Percentiles rank a stretch among this genome's conserved stretches.
Conservation (phyloP, 495 filamentous ascomycete species). For the Hapsidospora chrysogenum region DNA sequence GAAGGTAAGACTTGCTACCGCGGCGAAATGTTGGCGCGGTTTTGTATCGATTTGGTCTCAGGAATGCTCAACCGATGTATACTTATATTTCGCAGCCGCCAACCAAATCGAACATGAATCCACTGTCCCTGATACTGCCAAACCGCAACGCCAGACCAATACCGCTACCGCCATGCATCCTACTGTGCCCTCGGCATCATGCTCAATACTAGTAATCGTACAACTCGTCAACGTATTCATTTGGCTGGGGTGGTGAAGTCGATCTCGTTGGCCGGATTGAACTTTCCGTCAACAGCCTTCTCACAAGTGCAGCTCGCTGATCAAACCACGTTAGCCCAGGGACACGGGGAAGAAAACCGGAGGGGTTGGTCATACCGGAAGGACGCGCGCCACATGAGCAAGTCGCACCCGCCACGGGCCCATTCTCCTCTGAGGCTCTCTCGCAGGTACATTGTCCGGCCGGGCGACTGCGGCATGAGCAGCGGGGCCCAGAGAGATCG, state of each 20-base stretch:
- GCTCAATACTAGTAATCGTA: no score
- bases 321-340: conserved; percentile 4
- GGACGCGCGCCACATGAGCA: conserved; percentile 69
- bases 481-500: conserved; percentile 49
- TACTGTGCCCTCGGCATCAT: no score
- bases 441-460: conserved; percentile 74
- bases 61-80: no score
- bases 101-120: no score
- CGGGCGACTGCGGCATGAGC: conserved; percentile 65
- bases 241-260: conserved; percentile 80
- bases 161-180: no score
- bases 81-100: no score
- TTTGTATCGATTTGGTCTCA: no score
- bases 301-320: conserved; percentile 72
- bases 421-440: conserved; percentile 57
- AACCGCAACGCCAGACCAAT: no score
- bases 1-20: no score
- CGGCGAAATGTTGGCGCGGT: no score
- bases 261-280: conserved; percentile 40
- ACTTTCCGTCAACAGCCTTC: conserved; percentile 41
- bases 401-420: conserved; percentile 25
- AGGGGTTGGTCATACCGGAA: conserved; percentile 33
- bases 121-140: no score
- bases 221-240: no score
- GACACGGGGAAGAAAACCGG: not conserved